Conservation (phyloP, 768 basidiomycete species). For the Tulasnella sp. region DNA sequence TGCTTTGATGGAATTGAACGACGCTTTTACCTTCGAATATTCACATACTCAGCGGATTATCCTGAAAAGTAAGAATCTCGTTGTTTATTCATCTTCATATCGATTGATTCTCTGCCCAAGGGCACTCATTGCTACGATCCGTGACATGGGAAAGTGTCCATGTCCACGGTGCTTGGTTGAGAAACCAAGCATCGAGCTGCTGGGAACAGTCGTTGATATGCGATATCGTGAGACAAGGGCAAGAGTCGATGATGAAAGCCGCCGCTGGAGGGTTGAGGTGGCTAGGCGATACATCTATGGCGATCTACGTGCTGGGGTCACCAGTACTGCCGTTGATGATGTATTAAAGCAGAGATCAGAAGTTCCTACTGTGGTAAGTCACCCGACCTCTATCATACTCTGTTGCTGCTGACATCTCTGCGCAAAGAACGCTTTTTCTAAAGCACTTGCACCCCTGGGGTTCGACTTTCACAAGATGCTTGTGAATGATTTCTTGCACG, state of each 20-base stretch:
- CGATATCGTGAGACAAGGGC: neutral
- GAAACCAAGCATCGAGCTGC: conserved; percentile 16
- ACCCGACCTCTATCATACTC: neutral
- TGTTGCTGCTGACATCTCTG: neutral
- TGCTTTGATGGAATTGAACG: conserved; percentile 13
- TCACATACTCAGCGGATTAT: conserved; percentile 29
- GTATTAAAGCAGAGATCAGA: conserved; percentile 9
- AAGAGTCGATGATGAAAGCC: neutral
- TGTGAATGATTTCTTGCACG: conserved; percentile 30
- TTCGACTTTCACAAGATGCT: conserved; percentile 24
- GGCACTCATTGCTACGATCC: conserved; percentile 5
- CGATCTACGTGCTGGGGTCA: conserved; percentile 6
- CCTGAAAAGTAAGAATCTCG: conserved; percentile 27
- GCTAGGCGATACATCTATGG: conserved; percentile 9
- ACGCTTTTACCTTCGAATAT: conserved; percentile 22
- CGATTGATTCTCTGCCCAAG: neutral
- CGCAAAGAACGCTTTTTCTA: conserved; percentile 27
- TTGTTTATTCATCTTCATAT: neutral
- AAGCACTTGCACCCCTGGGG: conserved; percentile 17
- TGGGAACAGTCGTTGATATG: neutral
- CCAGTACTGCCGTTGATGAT: conserved; percentile 5
- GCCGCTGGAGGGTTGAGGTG: neutral
- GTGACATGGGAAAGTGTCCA: conserved; percentile 19
- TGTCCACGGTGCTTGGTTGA: conserved; percentile 25
- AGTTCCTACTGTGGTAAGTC: conserved; percentile 12